Conservation (phyloP, 2,329 filamentous ascomycete genomes). For the Diplodia mutila region DNA sequence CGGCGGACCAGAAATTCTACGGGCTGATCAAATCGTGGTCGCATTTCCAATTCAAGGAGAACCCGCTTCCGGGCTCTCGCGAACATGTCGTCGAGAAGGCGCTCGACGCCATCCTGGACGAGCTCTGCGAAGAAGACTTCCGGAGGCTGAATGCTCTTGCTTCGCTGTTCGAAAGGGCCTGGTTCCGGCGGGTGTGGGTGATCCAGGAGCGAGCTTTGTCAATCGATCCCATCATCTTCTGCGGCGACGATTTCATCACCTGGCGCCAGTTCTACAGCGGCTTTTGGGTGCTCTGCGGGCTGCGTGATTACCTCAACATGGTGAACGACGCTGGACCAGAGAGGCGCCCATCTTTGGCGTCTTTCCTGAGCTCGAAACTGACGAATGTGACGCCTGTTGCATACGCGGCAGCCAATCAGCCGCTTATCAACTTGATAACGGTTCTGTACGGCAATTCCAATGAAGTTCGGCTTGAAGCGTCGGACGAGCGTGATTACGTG, state of each 20-base stretch:
- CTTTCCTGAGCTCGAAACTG: neutral
- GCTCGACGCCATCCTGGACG: neutral
- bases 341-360: neutral
- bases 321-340: neutral
- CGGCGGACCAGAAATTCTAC: neutral
- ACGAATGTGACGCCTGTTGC: neutral
- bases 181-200: neutral
- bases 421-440: neutral
- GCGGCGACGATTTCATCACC: neutral
- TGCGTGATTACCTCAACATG: neutral
- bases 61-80: neutral
- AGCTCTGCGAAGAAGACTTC: neutral
- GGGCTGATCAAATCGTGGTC: neutral
- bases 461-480: neutral
- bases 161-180: neutral
- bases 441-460: neutral
- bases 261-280: neutral
- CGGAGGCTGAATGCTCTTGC: neutral
- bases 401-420: neutral
- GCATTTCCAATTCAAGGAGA: neutral
- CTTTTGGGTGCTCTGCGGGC: neutral
- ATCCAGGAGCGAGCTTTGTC: neutral
- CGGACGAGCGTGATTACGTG: neutral
- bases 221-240: neutral
- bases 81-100: neutral